These are phyloP conservation scores for Magnolia officinalis DNA, from an alignment of 164 flowering plant genomes.

Conservation along the genomic window DNA sequence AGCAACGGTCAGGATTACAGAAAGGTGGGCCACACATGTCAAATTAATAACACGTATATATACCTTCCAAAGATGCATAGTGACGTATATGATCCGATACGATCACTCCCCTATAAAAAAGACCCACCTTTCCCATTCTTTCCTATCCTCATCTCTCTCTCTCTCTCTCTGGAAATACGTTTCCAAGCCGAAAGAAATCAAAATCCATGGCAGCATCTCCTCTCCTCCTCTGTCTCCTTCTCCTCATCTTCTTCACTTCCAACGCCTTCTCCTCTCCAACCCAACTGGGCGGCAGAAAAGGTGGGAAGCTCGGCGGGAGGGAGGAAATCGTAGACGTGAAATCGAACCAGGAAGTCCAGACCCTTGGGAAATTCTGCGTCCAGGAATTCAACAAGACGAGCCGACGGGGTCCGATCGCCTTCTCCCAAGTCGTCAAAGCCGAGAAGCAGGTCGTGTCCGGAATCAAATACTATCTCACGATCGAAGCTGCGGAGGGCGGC, in stretches of 20 bases:
- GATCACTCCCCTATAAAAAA: too few relatives aligned
- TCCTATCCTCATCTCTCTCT: too few relatives aligned
- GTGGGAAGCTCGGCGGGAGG: slow-evolving; percentile 41
- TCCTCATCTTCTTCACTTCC: not conserved
- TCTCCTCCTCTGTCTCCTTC: not conserved
- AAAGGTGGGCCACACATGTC: too few relatives aligned
- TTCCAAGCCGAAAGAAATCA: too few relatives aligned
- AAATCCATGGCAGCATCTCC: not conserved
- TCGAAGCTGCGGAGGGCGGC: slow-evolving; percentile 23
- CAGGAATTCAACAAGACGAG: slow-evolving; percentile 43
- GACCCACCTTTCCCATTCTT: too few relatives aligned
- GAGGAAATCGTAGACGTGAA: slow-evolving; percentile 38
- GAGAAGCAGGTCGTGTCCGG: slow-evolving; percentile 63
- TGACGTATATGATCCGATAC: too few relatives aligned
- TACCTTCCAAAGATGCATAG: too few relatives aligned
- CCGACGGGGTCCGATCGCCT: slow-evolving; percentile 5
- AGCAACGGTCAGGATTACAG: too few relatives aligned
- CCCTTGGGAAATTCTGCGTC: slow-evolving; percentile 61
- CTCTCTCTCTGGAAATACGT: too few relatives aligned
- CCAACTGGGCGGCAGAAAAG: slow-evolving; percentile 3
- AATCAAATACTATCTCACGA: slow-evolving; percentile 45
- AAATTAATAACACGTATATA: too few relatives aligned
- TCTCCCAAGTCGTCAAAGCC: slow-evolving; percentile 48
- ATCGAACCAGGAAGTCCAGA: slow-evolving; percentile 55
- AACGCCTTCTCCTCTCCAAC: not conserved